Evolutionary conservation across 1,284 basidiomycete genomes (phyloP), one percentile per base, ranked within the genome.

Genomic region (Cryptococcus amylolentus): DNA sequence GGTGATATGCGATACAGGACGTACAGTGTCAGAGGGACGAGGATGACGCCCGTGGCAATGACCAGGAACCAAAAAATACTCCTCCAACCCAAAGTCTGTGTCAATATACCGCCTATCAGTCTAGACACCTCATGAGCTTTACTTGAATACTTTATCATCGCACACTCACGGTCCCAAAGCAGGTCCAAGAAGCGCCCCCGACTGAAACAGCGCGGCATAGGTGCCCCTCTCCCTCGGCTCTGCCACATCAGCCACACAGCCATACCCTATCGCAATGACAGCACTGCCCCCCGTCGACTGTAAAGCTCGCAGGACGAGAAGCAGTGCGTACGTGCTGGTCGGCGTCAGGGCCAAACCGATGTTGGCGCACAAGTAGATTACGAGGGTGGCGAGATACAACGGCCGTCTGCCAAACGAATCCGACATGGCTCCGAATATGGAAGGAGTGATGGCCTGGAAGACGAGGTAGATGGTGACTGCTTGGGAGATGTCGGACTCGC

Each of bases 371-470:
- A 76, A 59, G 53, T 77, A 78, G 10, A 78, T 54, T 3, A 66
- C 28, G n/a, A 78, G 63, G 0, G 70, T 74, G 18, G 51, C 53
- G 40, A 78, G 65, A 50, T 73, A 74, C 5, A 77, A 55, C 4
- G 77, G 77, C 35, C 75, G 53, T 41, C 70, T 58, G 35, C 70
- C 70, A 42, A 56, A 72, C 6, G 60, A 61, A 54, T 78, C 77
- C 10, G 61, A 63, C 40, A 71, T 62, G 13, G 66, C 52, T n/a
- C 74, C 77, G 57, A 74, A 72, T 58, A 77, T 67, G 8, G 60
- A 61, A 1, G 77, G 77, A 10, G 75, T 76, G 28, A 78, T 56
- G 8, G 73, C 77, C 58, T 77, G 75, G 48, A 73, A 73, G 16
- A 75, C 57, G 14, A 77, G 67, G 51, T 76, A 77, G 26, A 76